Evolutionary conservation across 129 eudicot species (phyloP), one percentile per base, ranked within the genome.

Genomic region (Sambucus nigra): DNA sequence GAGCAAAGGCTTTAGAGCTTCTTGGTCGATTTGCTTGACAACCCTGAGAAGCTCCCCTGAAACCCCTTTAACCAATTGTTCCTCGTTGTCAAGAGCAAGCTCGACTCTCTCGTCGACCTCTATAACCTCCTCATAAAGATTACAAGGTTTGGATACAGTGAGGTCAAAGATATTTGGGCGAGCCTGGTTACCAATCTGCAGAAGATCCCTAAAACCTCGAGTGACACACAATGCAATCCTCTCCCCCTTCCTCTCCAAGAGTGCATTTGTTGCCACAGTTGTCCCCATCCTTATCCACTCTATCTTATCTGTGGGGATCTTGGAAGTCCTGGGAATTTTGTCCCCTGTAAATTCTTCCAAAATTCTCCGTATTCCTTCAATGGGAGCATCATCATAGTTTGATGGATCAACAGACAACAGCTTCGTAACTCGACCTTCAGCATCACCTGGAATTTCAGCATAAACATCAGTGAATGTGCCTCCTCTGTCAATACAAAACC

Each of bases 201-300:
- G 78, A 19, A 91, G 63, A 68, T 91, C 99, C 46, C 51, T 86
- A 54, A 76, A 91, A 18, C 99, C 99, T 18, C 50, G 67, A 18
- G 94, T 91, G 24, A 91, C 99, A 66, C 99, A 91, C 23, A 91
- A 69, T 16, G 95, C 99, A 61, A 91, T 91, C 53, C 81, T 74
- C 52, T 91, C 95, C 17, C 99, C 99, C 31, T 86, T 86, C 41
- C 99, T 70, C 65, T 91, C 99, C 49, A 91, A 64, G 18, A 91
- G 76, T 24, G 99, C 99, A 65, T 91, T 91, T 39, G 99, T 91
- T 11, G 99, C 99, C 57, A 91, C 99, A 12, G 99, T 91, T 25
- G 99, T 91, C 40, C 99, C 99, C 99, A 91, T 91, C 33, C 99
- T 63, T 48, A 91, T 73, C 99, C 99, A 91, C 52, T 91, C 99